Evolutionary conservation across 768 basidiomycete genomes (phyloP), one percentile per base, ranked within the genome.

Genomic region (Russula abietina): DNA sequence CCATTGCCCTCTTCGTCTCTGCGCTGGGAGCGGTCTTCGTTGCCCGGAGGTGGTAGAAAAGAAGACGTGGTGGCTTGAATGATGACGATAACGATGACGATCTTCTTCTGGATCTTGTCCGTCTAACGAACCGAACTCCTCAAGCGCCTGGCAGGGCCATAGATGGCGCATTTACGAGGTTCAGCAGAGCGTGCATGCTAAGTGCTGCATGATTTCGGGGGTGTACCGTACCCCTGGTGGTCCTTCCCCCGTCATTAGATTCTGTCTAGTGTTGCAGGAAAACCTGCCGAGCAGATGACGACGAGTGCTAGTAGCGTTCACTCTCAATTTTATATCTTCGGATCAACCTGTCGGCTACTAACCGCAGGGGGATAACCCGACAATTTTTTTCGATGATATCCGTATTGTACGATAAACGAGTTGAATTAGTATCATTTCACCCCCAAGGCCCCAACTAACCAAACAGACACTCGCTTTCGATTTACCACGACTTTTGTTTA

Each of bases 1-100:
- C 41, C 2, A 24, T 64, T n/a, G 22, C 41, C 0, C 1, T 56
- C 5, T 14, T 64, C 11, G 39, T 33, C 9, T 54, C 32, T 17
- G 48, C 32, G 24, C 59, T 64, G 48, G 63, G 62, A 22, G 58
- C 32, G 17, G 14, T 38, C 2, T 39, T 19, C 16, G 32, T 64
- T 3, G 14, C 41, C 11, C 28, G 38, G 53, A 43, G 41, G 33
- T 60, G 48, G 59, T 46, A 46, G 51, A 26, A 38, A 38, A 38
- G 38, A 17, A 39, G 38, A 39, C 38, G 43, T 28, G 16, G 28
- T 19, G 11, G 24, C 17, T 10, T 26, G 53, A 17, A 54, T 11
- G 33, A 39, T 16, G 36, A 43, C 16, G 55, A 55, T 28, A 16
- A 30, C 26, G 4, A 30, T 26, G 2, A 33, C 22, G 51, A 32